Evolutionary conservation across 2,329 filamentous ascomycete genomes (phyloP).

Genomic region (Colletotrichum scovillei): DNA sequence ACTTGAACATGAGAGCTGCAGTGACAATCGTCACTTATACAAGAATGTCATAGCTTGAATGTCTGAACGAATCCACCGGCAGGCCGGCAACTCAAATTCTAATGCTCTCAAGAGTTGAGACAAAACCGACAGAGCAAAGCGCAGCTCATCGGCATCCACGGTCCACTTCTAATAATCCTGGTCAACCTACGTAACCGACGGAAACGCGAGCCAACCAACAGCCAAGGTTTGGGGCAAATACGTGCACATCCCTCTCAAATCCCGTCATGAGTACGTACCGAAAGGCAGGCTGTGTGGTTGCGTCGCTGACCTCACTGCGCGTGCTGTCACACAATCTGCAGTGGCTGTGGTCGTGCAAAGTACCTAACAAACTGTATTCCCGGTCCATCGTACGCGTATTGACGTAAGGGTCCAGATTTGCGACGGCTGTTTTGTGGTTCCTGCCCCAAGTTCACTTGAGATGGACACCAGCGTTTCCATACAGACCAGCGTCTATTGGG

Average conservation of each 20-base stretch:
- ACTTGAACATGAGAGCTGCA: neutral
- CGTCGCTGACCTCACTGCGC: conserved; percentile 14
- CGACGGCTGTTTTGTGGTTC: conserved; percentile 11
- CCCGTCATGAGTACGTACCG: conserved; percentile 3
- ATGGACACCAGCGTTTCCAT: neutral
- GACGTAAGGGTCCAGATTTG: conserved; percentile 21
- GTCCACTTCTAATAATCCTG: neutral
- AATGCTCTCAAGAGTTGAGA: neutral
- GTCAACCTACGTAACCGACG: conserved; percentile 10
- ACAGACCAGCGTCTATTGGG: neutral
- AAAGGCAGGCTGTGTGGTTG: neutral
- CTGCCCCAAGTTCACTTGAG: neutral
- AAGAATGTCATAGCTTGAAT: neutral
- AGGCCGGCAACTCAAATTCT: neutral
- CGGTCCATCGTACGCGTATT: neutral
- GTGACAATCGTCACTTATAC: neutral
- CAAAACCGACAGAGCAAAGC: neutral
- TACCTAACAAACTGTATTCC: neutral
- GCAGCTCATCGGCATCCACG: neutral
- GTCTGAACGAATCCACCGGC: neutral
- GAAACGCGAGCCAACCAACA: conserved; percentile 3
- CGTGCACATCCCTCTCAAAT: neutral
- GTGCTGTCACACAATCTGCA: neutral
- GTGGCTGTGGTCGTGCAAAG: neutral
- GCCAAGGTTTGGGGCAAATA: neutral